These are phyloP conservation scores for Mucor indicus DNA, from an alignment of 371 early-diverging fungal species.

Conservation along the genomic window DNA sequence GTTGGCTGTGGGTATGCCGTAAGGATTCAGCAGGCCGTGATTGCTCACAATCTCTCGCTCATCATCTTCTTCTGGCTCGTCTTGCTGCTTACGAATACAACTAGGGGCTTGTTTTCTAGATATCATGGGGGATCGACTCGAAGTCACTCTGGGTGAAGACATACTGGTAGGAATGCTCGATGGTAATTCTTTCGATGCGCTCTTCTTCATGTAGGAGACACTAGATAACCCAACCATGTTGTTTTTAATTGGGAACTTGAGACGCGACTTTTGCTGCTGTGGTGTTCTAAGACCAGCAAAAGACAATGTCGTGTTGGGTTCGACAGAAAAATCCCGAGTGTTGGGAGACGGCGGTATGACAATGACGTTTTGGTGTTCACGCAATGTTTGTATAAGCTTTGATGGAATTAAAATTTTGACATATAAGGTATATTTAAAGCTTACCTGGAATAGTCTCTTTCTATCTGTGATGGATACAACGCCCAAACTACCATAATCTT, in stretches of 20 bases:
- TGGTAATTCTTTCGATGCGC: slow-evolving; percentile 5
- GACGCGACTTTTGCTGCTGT: slow-evolving; percentile 3
- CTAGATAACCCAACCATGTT: slow-evolving; percentile 14
- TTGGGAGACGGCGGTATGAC: not conserved
- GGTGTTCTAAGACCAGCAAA: not conserved
- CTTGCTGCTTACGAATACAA: slow-evolving; percentile 8
- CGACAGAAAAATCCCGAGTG: not conserved
- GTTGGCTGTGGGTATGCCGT: slow-evolving; percentile 1
- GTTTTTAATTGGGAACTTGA: not conserved
- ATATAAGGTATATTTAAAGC: too few species aligned
- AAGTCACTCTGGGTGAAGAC: slow-evolving; percentile 13
- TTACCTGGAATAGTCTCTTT: slow-evolving; percentile 52
- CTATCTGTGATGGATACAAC: slow-evolving; percentile 70
- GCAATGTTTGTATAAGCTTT: slow-evolving; percentile 49
- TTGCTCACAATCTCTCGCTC: slow-evolving; percentile 3
- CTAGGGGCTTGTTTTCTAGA: slow-evolving; percentile 8
- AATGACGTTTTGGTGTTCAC: slow-evolving; percentile 3
- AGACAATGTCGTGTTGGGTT: not conserved
- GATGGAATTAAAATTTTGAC: not conserved
- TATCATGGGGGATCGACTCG: slow-evolving; percentile 7
- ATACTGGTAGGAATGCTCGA: slow-evolving; percentile 11
- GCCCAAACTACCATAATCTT: slow-evolving; percentile 69
- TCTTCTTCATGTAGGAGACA: slow-evolving; percentile 13
- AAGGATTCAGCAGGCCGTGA: slow-evolving; percentile 1
- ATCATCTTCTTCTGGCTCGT: slow-evolving; percentile 6